Evolutionary conservation across 768 basidiomycete genomes (phyloP).

Genomic region (Agaricus sinodeliciosus): DNA sequence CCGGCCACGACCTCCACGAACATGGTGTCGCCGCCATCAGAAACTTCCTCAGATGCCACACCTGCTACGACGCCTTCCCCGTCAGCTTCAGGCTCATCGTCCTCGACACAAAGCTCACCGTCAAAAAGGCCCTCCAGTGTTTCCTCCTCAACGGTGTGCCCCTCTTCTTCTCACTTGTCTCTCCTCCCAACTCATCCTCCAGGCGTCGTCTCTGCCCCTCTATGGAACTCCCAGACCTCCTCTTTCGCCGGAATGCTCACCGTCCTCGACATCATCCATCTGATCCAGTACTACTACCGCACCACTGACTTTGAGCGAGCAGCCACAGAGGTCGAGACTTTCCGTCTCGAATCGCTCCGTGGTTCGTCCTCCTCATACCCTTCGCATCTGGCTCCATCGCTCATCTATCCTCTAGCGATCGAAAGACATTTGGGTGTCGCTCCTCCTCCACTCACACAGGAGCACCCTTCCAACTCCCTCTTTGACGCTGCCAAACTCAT

Average conservation of each 20-base stretch:
- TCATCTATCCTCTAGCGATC: slow-evolving; percentile 57
- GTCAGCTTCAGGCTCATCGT: slow-evolving; percentile 96
- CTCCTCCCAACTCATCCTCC: slow-evolving; percentile 12
- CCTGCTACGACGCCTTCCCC: slow-evolving; percentile 94
- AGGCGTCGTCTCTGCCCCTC: slow-evolving; percentile 97
- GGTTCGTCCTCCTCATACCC: slow-evolving; percentile 41
- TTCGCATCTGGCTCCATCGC: slow-evolving; percentile 1
- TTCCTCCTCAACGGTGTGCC: slow-evolving; percentile 69
- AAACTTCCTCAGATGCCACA: slow-evolving; percentile 75
- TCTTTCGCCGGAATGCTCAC: slow-evolving; percentile 98
- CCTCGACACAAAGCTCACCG: slow-evolving; percentile 91
- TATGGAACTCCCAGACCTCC: slow-evolving; percentile 95
- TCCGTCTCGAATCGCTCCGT: slow-evolving; percentile 82
- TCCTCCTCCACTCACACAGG: slow-evolving; percentile 82
- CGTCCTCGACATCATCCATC: slow-evolving; percentile 97
- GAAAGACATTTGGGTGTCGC: slow-evolving; percentile 89
- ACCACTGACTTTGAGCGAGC: slow-evolving; percentile 82
- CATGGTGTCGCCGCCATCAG: slow-evolving; percentile 67
- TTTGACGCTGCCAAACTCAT: slow-evolving; percentile 87
- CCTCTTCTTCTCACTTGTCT: background rate
- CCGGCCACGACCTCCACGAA: slow-evolving; percentile 58
- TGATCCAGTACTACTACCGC: slow-evolving; percentile 97
- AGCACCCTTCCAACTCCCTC: slow-evolving; percentile 82
- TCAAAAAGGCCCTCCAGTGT: slow-evolving; percentile 91
- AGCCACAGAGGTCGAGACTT: slow-evolving; percentile 85